Evolutionary conservation across 257 asterid species (phyloP), one percentile per base, ranked within the genome.

Genomic region (Oldenlandia corymbosa): DNA sequence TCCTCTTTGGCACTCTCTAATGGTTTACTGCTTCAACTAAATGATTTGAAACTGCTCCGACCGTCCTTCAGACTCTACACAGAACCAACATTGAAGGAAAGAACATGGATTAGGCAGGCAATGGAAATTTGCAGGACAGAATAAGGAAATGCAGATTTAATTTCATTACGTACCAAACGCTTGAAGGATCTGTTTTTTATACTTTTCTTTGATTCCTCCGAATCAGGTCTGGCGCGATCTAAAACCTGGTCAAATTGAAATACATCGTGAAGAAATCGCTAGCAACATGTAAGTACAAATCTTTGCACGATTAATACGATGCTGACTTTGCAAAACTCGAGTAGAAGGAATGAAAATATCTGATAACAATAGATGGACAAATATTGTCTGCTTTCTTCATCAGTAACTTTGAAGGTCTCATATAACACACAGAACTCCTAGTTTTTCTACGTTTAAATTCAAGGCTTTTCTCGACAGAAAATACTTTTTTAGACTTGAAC

Each of bases 151-250:
- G 51, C 4, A 11, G 11, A 27, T 11, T 30, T 16, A 1, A 26
- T 11, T 58, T 64, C 36, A 54, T 32, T 47, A 62, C 86, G 36
- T 68, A 85, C 95, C 94, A 85, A 17, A 77, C 90, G 72, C 64
- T 84, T 87, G 66, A 90, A 87, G 58, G 94, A 79, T 70, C 85
- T 69, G 68, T 27, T 76, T 57, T 72, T 84, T 52, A 74, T 72
- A 42, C 50, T 57, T 65, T 65, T 79, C 60, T 76, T 74, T 61
- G 76, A 68, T 62, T 70, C 75, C 76, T 85, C 95, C 16, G 75
- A 71, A 70, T 84, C 95, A 32, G 95, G 89, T 76, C 75, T 90
- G 67, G 97, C 96, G 69, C 93, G 91, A 75, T 88, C 95, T 39
- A 90, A 79, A 55, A 95, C 88, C 95, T 88, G 68, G 58, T 48